Evolutionary conservation across 805 yeast genomes (phyloP).

Genomic region (Suhomyces faveliae): DNA sequence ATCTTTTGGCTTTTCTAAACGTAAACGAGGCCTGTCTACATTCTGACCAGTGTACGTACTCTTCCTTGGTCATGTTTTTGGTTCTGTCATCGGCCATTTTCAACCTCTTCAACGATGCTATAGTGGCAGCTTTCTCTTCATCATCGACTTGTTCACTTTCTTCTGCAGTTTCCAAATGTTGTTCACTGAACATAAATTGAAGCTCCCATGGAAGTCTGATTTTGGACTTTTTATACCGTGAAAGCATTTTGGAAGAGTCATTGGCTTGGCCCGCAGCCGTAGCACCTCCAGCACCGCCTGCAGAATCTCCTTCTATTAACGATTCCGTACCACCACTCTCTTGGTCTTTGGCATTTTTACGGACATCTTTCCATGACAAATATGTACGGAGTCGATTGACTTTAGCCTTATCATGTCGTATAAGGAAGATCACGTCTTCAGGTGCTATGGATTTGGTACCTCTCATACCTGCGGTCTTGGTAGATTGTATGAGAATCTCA

Average conservation of each 20-base stretch:
- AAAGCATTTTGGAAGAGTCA: slow-evolving; percentile 42
- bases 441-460: slow-evolving; percentile 84
- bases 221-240: slow-evolving; percentile 66
- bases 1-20: slow-evolving; percentile 88
- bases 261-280: slow-evolving; percentile 28
- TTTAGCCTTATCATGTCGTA: slow-evolving; percentile 91
- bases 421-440: slow-evolving; percentile 89
- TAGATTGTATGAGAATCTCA: slow-evolving; percentile 75
- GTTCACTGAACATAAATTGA: slow-evolving; percentile 90
- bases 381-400: slow-evolving; percentile 89
- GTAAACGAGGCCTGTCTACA: slow-evolving; percentile 98
- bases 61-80: slow-evolving; percentile 89
- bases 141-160: slow-evolving; percentile 69
- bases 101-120: slow-evolving; percentile 83
- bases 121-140: slow-evolving; percentile 84
- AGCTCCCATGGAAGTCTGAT: slow-evolving; percentile 93
- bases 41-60: slow-evolving; percentile 98
- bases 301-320: slow-evolving; percentile 51
- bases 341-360: slow-evolving; percentile 70
- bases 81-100: slow-evolving; percentile 95
- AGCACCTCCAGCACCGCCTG: slow-evolving; percentile 41
- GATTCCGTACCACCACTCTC: slow-evolving; percentile 51
- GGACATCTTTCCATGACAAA: slow-evolving; percentile 93
- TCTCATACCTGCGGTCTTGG: slow-evolving; percentile 71
- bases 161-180: slow-evolving; percentile 70